Evolutionary conservation across 306 rosid genomes (phyloP).

Genomic region (Rosa persica): DNA sequence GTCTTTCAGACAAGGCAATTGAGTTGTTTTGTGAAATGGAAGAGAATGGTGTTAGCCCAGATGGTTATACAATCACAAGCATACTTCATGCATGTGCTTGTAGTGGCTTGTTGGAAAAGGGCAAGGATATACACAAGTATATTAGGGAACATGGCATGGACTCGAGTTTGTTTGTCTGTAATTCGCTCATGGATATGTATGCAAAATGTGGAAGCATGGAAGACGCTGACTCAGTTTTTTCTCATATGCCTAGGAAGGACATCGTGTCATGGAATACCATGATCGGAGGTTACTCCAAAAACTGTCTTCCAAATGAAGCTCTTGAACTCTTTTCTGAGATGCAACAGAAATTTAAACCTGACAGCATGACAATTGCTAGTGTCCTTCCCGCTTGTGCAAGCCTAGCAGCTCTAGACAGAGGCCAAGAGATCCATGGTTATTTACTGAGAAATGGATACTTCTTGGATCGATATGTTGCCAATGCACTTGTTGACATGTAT

Average conservation of each 20-base stretch:
- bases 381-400: constrained; percentile 76
- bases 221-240: constrained; percentile 60
- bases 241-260: constrained; percentile 49
- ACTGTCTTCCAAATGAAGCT: constrained; percentile 58
- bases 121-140: constrained; percentile 56
- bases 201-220: constrained; percentile 81
- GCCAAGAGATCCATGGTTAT: constrained; percentile 65
- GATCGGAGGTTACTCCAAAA: constrained; percentile 71
- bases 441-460: constrained; percentile 46
- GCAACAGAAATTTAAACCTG: constrained; percentile 49
- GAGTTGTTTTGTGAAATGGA: constrained; percentile 56
- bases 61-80: constrained; percentile 52
- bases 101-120: constrained; percentile 44
- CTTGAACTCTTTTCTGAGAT: constrained; percentile 49
- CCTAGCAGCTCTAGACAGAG: constrained; percentile 63
- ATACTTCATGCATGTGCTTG: constrained; percentile 61
- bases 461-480: constrained; percentile 44
- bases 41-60: constrained; percentile 45
- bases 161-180: constrained; percentile 47
- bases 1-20: constrained; percentile 49
- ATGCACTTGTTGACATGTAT: constrained; percentile 75
- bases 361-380: constrained; percentile 50
- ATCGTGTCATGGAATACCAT: constrained; percentile 71
- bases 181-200: constrained; percentile 84
- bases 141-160: constrained; percentile 50